These are phyloP conservation scores for Paramecium sexaurelia DNA, from an alignment of 73 alveolate species.

Conservation along the genomic window DNA sequence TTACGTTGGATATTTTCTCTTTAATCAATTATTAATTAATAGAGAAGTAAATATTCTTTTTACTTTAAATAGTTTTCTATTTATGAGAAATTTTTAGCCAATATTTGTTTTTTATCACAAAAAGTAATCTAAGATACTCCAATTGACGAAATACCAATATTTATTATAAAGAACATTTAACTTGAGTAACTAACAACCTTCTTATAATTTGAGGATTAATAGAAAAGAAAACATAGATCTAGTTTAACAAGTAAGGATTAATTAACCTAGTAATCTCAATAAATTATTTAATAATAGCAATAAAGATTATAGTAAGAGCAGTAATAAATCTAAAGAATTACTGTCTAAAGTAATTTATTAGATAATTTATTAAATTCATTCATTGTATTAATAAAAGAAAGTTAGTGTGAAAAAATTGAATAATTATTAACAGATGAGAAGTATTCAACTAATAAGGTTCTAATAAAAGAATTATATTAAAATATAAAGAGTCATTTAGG, in stretches of 20 bases:
- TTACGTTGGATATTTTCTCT: background rate
- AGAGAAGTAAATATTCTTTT: background rate
- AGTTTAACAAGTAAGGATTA: background rate
- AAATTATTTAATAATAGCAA: background rate
- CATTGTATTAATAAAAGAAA: background rate
- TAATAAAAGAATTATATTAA: background rate
- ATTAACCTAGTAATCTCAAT: background rate
- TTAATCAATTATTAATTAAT: background rate
- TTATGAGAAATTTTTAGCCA: constrained; percentile 26
- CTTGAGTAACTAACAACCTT: background rate
- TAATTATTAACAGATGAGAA: background rate
- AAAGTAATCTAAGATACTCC: background rate
- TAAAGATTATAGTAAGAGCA: background rate
- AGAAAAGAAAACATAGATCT: constrained; percentile 17
- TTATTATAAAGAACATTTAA: background rate
- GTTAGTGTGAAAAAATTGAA: background rate
- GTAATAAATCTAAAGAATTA: background rate
- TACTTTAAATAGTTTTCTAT: background rate
- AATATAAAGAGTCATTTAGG: background rate
- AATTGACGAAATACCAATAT: background rate
- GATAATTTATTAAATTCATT: background rate
- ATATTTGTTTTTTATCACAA: background rate
- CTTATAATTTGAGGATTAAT: background rate
- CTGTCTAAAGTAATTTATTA: background rate
- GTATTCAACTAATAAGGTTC: background rate